Base-by-base conservation (phyloP, 2,329 filamentous ascomycete genomes). In the Eutypa lata region DNA sequence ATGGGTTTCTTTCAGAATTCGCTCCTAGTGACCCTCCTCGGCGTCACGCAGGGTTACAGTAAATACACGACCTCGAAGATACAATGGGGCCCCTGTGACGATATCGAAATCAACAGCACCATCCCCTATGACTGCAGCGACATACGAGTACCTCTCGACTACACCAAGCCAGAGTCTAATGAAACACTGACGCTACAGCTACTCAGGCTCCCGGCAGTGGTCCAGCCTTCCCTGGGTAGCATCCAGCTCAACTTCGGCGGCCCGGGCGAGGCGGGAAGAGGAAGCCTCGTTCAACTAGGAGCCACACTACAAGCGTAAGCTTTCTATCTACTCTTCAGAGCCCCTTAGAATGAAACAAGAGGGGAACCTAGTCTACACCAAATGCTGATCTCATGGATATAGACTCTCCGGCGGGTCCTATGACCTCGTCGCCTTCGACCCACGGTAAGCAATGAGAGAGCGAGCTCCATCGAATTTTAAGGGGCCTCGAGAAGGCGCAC, bases 231-330 rank as follows among this genome's bases (percentile, higher is more conserved):
- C 2, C 67, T 67, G 26, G 71, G 73, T 2, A 73, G 66, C 43
- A 69, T 76, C 37, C 53, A 75, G 2, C 61, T 71, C 48, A 73
- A 76, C 56, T 71, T 71, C 21, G 72, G 72, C 7, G 71, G 71
- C 0, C 72, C 72, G 1, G 71, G 70, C 8, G 18, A 42, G 10
- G 58, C 55, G 48, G 57, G 14, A 14, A 49, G 43, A 4, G 47
- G 53, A 5, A 43, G 53, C 6, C 49, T 61, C 7, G 54, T 49
- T 3, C 13, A 44, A 1, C 28, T 59, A 8, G 53, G 53, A 1
- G 50, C 57, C 11, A 49, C 53, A 22, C 24, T 64, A n/a, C 52
- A 57, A 45, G 57, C 53, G 60, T 64, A 53, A 59, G 61, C 53
- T 2, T 14, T 19, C 7, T 16, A 13, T 22, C 18, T 22, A 24